These are phyloP conservation scores for Wallacemonas sp. DNA, from an alignment of 208 protist genomes.

Conservation along the genomic window DNA sequence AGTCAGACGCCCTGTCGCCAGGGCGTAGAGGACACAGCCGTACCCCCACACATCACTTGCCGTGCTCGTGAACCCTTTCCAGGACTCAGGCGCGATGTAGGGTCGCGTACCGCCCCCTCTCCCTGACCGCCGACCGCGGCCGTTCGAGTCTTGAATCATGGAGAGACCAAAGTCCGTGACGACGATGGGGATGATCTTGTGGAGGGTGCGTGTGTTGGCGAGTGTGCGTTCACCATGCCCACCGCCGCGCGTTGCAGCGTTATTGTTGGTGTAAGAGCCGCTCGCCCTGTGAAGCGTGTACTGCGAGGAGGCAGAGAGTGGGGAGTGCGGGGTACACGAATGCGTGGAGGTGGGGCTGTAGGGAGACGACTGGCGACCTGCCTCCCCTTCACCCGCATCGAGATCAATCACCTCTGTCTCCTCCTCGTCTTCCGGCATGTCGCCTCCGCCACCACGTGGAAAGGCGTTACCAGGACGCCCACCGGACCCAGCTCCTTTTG, in stretches of 20 bases:
- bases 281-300: background rate
- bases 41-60: conserved; percentile 85
- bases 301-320: conserved; percentile 10
- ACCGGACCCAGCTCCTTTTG: no score
- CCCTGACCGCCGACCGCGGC: conserved; percentile 4
- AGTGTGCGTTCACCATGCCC: background rate
- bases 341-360: conserved; percentile 1
- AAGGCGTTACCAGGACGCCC: background rate
- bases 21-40: conserved; percentile 85
- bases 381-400: background rate
- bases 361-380: background rate
- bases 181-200: conserved; percentile 68
- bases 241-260: conserved; percentile 3
- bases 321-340: background rate
- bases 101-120: conserved; percentile 72
- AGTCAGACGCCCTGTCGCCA: conserved; percentile 69
- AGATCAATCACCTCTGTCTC: conserved; percentile 7
- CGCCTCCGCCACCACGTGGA: no score
- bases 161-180: conserved; percentile 87
- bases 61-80: conserved; percentile 53
- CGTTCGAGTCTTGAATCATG: conserved; percentile 41
- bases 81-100: conserved; percentile 85
- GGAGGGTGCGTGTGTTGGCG: conserved; percentile 31
- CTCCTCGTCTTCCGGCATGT: background rate
- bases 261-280: background rate